Evolutionary conservation across 2,329 filamentous ascomycete species (phyloP), one percentile per base, ranked within the genome.

Genomic region (Nothophaeocryptopus gaeumannii): DNA sequence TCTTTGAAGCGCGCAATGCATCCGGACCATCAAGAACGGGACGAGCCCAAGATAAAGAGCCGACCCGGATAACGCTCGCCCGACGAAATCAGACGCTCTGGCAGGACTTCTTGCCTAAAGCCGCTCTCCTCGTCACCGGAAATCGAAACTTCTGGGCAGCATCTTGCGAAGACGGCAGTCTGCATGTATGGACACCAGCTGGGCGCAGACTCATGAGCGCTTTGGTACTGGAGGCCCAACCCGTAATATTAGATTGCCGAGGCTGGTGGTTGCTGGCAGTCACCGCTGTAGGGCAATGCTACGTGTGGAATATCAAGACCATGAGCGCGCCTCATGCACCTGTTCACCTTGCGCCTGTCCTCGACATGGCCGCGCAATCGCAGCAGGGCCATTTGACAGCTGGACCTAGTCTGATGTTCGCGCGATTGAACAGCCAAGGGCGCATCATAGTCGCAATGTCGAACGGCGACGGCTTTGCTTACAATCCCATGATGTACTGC

Each of bases 391-490:
- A 95, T 63, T 81, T 89, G 2, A 91, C 88, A 8, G 80, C 82
- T 3, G 89, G 81, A 0, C 92, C 93, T 1, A 88, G 89, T 10
- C 82, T 99, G 32, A 95, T 93, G 4, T 93, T 92, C 43, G 93
- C 91, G 2, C 86, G 93, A 39, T 78, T 99, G 45, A 99, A 96
- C 68, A 89, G 88, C 0, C 85, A 84, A 46, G 95, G 93, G 1
- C 81, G 89, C 38, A 80, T 97, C 14, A 78, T 97, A 16, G 82
- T 97, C n/a, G 93, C 89, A 0, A 78, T 99, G 51, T 93, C 86
- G 16, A 97, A 96, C 61, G 93, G 93, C 14, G 92, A 99, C 62
- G 93, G 93, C 1, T 99, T 90, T 70, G 85, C 85, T 45, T 99
- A 99, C 70, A 88, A 88, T 1, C 81, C 86, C 0, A 78, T 80